Evolutionary conservation across 140 eudicot species (phyloP).

Genomic region (Bidens hawaiensis): DNA sequence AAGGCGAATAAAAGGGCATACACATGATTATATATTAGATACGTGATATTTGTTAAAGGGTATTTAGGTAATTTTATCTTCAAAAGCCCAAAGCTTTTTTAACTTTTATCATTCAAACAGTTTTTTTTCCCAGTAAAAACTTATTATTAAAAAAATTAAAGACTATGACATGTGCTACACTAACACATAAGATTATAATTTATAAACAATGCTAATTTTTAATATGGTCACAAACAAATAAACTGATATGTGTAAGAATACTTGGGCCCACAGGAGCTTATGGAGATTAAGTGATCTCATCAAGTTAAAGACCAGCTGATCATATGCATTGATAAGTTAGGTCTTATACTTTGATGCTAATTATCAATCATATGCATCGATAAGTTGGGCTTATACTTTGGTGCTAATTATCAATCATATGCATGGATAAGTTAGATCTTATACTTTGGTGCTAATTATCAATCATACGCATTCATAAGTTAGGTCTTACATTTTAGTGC

Average conservation of each 20-base stretch:
- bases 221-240: not conserved
- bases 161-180: not conserved
- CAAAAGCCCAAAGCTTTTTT: not conserved
- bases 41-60: not conserved
- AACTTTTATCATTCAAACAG: not conserved
- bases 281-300: not conserved
- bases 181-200: not conserved
- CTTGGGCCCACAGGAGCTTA: slow-evolving; percentile 1
- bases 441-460: slow-evolving; percentile 5
- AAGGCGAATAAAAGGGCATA: slow-evolving; percentile 6
- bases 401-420: slow-evolving; percentile 6
- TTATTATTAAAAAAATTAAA: not conserved
- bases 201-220: not conserved
- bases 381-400: slow-evolving; percentile 9
- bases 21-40: not conserved
- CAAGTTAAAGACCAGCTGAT: slow-evolving; percentile 5
- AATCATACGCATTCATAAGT: slow-evolving; percentile 5
- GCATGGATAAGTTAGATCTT: slow-evolving; percentile 2
- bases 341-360: slow-evolving; percentile 6
- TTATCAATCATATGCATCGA: not conserved
- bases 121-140: not conserved
- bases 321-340: slow-evolving; percentile 2
- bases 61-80: not conserved
- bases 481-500: slow-evolving; percentile 3
- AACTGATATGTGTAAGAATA: not conserved